Evolutionary conservation across 1,284 basidiomycete genomes (phyloP).

Genomic region (Tremellales sp.): DNA sequence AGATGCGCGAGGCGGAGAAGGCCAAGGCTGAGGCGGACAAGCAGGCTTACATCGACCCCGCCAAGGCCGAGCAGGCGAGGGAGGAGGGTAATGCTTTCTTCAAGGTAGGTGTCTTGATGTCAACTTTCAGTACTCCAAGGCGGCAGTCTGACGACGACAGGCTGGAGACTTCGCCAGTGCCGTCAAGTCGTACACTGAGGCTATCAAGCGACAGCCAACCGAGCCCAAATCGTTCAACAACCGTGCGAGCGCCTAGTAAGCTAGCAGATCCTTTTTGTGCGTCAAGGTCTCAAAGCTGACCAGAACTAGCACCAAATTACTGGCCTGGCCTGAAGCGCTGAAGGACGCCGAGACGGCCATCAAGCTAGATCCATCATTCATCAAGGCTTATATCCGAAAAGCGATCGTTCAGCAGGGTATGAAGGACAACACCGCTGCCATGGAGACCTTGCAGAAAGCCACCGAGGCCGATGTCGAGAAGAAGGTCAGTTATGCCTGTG

Average conservation of each 20-base stretch:
- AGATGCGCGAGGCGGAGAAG: conserved; percentile 80
- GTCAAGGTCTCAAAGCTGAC: not conserved
- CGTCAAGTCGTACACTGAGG: conserved; percentile 89
- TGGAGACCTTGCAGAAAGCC: conserved; percentile 72
- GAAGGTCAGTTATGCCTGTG: conserved; percentile 49
- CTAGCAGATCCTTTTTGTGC: not conserved
- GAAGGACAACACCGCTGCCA: conserved; percentile 85
- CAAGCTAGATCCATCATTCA: conserved; percentile 81
- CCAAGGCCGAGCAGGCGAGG: conserved; percentile 74
- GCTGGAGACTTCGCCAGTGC: conserved; percentile 84
- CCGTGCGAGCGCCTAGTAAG: conserved; percentile 60
- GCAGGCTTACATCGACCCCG: conserved; percentile 84
- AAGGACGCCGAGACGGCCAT: conserved; percentile 95
- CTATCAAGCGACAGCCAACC: conserved; percentile 88
- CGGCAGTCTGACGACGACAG: conserved; percentile 19
- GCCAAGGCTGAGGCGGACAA: conserved; percentile 71
- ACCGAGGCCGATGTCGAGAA: conserved; percentile 67
- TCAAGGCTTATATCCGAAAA: conserved; percentile 97
- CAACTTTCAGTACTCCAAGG: too few species aligned
- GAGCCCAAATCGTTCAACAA: conserved; percentile 96
- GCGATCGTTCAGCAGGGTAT: conserved; percentile 79
- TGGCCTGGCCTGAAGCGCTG: conserved; percentile 89
- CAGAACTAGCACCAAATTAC: conserved; percentile 67
- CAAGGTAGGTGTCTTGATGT: conserved; percentile 59
- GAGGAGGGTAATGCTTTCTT: conserved; percentile 90